These are phyloP conservation scores for Prinsepia uniflora DNA, from an alignment of 306 rosid species.

Conservation along the genomic window DNA sequence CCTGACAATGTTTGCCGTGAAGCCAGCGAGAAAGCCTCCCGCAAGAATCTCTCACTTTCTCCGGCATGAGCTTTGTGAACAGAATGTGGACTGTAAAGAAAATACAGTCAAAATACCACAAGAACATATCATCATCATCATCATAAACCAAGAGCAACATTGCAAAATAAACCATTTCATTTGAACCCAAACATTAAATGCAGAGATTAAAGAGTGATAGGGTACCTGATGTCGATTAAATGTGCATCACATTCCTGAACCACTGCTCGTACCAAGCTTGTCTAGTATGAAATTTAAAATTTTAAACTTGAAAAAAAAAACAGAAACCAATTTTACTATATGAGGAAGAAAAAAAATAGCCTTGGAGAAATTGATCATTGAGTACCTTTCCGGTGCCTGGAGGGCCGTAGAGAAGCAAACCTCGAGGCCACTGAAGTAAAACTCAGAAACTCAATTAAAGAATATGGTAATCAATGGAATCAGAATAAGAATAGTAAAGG, in stretches of 20 bases:
- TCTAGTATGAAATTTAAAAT: conserved; percentile 36
- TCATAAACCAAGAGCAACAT: neutral
- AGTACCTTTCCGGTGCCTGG: conserved; percentile 92
- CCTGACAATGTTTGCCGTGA: conserved; percentile 48
- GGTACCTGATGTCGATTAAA: conserved; percentile 64
- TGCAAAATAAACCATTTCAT: neutral
- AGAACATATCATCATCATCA: conserved; percentile 1
- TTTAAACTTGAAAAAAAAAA: neutral
- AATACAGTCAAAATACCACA: conserved; percentile 9
- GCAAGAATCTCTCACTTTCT: conserved; percentile 74
- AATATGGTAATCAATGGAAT: neutral
- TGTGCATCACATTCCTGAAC: conserved; percentile 82
- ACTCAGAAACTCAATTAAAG: conserved; percentile 3
- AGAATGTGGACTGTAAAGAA: conserved; percentile 63
- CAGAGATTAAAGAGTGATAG: neutral
- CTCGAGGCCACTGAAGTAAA: conserved; percentile 75
- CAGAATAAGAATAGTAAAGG: neutral
- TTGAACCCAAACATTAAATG: neutral
- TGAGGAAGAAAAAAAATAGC: conserved; percentile 9
- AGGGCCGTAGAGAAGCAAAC: conserved; percentile 82
- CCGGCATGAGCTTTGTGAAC: conserved; percentile 70
- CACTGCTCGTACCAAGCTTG: conserved; percentile 84
- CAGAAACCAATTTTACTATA: neutral
- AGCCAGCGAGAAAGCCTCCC: conserved; percentile 81
- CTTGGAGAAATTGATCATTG: neutral